A percentile compares a stretch with the other conserved stretches of the same genome.
These are phyloP conservation scores for Hortiboletus flavorubellus DNA, from an alignment of 768 basidiomycete species.

Conservation along the genomic window DNA sequence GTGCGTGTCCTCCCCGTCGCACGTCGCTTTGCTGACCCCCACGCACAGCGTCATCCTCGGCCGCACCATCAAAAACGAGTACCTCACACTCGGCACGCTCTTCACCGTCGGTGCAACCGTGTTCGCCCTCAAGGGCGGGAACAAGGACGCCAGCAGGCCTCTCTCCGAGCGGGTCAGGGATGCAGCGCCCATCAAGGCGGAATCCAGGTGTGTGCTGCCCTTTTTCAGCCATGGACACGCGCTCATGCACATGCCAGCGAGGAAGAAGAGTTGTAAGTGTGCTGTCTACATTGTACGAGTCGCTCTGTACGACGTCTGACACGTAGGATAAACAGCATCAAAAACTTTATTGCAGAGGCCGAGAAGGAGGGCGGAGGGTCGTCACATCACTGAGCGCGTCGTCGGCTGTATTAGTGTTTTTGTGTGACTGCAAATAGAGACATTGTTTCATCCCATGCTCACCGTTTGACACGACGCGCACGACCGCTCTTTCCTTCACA, in stretches of 20 bases:
- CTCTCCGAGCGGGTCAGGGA: conserved; percentile 57
- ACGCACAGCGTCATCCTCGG: conserved; percentile 65
- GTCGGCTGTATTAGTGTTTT: conserved; percentile 2
- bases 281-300: conserved; percentile 3
- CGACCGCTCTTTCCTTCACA: not conserved
- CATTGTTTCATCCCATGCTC: not conserved
- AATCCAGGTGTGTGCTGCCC: conserved; percentile 58
- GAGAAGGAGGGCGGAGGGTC: conserved; percentile 65
- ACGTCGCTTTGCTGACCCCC: conserved; percentile 2
- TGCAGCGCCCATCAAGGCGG: conserved; percentile 59
- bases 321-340: conserved; percentile 64
- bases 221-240: not conserved
- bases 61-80: conserved; percentile 78
- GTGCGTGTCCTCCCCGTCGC: conserved; percentile 18
- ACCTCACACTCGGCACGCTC: conserved; percentile 70
- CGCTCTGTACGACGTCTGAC: conserved; percentile 36
- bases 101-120: conserved; percentile 52
- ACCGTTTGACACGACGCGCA: conserved; percentile 1
- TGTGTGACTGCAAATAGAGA: conserved; percentile 11
- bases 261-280: conserved; percentile 80
- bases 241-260: conserved; percentile 46
- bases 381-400: conserved; percentile 27
- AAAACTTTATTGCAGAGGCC: conserved; percentile 76
- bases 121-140: conserved; percentile 55
- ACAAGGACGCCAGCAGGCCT: conserved; percentile 44